A percentile compares a stretch with the other conserved stretches of the same genome.
Conservation (phyloP, 495 filamentous ascomycete genomes). For the Aspergillus funiculosus region DNA sequence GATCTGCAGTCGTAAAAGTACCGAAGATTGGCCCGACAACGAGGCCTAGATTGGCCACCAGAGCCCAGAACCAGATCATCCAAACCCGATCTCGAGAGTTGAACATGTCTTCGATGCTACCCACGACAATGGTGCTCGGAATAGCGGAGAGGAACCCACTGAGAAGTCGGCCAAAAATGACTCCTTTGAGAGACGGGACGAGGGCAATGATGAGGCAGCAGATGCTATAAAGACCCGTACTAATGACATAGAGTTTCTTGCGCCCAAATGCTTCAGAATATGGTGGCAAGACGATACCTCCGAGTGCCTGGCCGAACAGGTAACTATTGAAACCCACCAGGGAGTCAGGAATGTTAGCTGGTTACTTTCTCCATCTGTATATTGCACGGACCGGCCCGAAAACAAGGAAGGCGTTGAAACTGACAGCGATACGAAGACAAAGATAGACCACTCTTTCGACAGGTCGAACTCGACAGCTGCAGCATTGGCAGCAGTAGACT, state of each 20-base stretch:
- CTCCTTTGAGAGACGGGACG: slow-evolving; percentile 29
- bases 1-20: slow-evolving; percentile 31
- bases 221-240: slow-evolving; percentile 36
- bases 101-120: slow-evolving; percentile 51
- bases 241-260: slow-evolving; percentile 44
- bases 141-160: slow-evolving; percentile 47
- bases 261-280: slow-evolving; percentile 50
- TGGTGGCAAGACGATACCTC: slow-evolving; percentile 47
- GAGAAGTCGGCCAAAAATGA: slow-evolving; percentile 40
- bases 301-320: slow-evolving; percentile 45
- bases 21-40: slow-evolving; percentile 42
- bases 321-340: slow-evolving; percentile 28
- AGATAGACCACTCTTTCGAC: slow-evolving; percentile 27
- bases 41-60: slow-evolving; percentile 40
- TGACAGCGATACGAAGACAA: slow-evolving; percentile 38
- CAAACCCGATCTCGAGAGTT: slow-evolving; percentile 42
- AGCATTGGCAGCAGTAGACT: slow-evolving; percentile 33
- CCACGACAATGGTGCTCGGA: slow-evolving; percentile 45
- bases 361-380: background rate
- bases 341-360: background rate
- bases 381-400: too few relatives aligned
- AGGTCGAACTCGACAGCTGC: slow-evolving; percentile 31
- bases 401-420: slow-evolving; percentile 2
- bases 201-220: slow-evolving; percentile 41
- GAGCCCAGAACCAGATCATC: slow-evolving; percentile 45